Conservation (phyloP, 1,139 yeast species). For the Pichia sp. region DNA sequence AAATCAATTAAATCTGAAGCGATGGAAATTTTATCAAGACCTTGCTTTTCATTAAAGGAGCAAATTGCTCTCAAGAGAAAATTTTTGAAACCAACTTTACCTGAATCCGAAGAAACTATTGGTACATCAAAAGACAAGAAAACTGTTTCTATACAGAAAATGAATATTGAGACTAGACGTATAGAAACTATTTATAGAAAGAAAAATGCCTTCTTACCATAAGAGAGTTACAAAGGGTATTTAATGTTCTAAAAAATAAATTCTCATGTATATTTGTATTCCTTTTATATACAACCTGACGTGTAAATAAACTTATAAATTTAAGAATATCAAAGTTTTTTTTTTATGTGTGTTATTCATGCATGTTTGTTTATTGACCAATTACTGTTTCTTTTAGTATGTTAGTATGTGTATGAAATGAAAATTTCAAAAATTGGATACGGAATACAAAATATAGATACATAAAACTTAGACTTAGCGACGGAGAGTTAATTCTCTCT, state of each 20-base stretch:
- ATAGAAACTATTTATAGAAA: constrained; percentile 37
- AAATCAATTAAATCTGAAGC: constrained; percentile 32
- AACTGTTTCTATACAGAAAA: constrained; percentile 37
- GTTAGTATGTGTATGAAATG: no score
- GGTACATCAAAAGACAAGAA: constrained; percentile 29
- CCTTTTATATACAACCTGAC: not conserved
- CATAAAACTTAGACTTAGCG: no score
- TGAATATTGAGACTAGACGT: constrained; percentile 42
- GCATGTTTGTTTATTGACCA: no score
- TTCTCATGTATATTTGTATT: not conserved
- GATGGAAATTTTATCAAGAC: constrained; percentile 32
- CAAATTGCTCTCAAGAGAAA: constrained; percentile 35
- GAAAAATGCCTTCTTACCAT: constrained; percentile 30
- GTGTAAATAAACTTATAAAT: constrained; percentile 1
- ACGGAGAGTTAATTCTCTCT: no score
- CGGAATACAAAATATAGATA: no score
- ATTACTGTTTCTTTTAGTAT: no score
- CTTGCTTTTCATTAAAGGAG: constrained; percentile 35
- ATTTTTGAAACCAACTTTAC: constrained; percentile 37
- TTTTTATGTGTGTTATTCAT: no score
- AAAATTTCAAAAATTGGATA: no score
- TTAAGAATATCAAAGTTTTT: not conserved
- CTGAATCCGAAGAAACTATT: constrained; percentile 28
- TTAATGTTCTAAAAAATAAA: no score
- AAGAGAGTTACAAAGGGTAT: not conserved